Conservation (phyloP, 73 alveolate genomes). For the Paramecium pentaurelia region DNA sequence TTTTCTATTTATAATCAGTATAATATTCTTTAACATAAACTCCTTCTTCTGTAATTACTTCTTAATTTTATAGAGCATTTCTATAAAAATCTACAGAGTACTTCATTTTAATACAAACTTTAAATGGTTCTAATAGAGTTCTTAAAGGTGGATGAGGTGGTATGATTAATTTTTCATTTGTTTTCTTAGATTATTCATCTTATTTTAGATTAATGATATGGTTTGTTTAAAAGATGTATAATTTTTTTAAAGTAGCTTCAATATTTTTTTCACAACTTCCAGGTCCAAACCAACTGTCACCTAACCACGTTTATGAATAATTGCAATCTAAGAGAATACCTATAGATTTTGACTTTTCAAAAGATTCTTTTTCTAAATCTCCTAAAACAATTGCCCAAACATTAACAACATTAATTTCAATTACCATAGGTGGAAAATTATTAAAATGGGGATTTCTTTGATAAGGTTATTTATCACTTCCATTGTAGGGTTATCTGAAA, state of each 20-base stretch:
- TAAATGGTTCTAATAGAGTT: conserved; percentile 47
- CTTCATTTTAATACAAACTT: conserved; percentile 5
- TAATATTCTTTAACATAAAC: conserved; percentile 7
- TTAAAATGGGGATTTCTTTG: conserved; percentile 44
- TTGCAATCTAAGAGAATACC: conserved; percentile 38
- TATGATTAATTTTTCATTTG: background rate
- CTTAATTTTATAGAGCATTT: background rate
- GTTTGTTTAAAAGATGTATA: background rate
- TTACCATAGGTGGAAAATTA: conserved; percentile 56
- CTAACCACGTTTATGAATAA: conserved; percentile 53
- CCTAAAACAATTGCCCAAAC: conserved; percentile 30
- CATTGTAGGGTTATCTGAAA: conserved; percentile 56
- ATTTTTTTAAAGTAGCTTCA: conserved; percentile 47
- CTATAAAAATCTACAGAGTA: conserved; percentile 21
- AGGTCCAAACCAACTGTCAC: conserved; percentile 61
- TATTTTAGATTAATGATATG: background rate
- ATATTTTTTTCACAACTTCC: conserved; percentile 52
- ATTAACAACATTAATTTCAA: conserved; percentile 37
- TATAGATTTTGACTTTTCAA: background rate
- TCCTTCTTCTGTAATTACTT: background rate
- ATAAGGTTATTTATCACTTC: conserved; percentile 42
- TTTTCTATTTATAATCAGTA: background rate
- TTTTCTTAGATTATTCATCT: background rate
- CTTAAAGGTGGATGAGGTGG: background rate
- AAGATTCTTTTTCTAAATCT: background rate